A percentile compares a stretch with the other conserved stretches of the same genome.
Evolutionary conservation across 441 rosid genomes (phyloP).

Genomic region (Bruguiera hainesii): DNA sequence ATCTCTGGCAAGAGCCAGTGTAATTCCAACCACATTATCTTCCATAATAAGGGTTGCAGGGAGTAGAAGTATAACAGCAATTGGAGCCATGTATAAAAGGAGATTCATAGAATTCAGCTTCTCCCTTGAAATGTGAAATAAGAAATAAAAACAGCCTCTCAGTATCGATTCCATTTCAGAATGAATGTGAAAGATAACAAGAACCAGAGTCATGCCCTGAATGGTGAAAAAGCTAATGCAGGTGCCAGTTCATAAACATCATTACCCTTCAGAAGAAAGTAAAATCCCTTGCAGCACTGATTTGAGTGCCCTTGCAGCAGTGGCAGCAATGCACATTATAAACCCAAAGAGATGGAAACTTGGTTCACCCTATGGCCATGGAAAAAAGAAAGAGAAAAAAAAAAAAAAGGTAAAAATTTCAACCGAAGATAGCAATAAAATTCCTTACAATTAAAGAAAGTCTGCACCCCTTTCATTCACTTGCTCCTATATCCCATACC

Average conservation of each 20-base stretch:
- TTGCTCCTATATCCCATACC: background rate
- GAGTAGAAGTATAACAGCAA: conserved; percentile 35
- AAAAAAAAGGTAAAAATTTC: background rate
- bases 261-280: conserved; percentile 96
- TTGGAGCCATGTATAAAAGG: conserved; percentile 41
- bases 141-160: no score
- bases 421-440: background rate
- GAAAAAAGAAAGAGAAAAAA: conserved; percentile 3
- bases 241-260: conserved; percentile 14
- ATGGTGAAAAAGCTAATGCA: background rate
- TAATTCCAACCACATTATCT: conserved; percentile 34
- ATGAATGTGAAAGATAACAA: no score
- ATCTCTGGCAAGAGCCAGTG: conserved; percentile 35
- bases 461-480: background rate
- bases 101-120: conserved; percentile 38
- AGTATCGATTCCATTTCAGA: no score
- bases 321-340: conserved; percentile 82
- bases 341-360: conserved; percentile 96
- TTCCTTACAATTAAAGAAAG: no score
- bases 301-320: conserved; percentile 96
- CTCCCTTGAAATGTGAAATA: background rate
- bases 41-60: conserved; percentile 39
- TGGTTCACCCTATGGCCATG: conserved; percentile 67
- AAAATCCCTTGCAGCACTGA: conserved; percentile 93
- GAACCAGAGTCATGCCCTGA: no score